Percentiles rank a stretch among this genome's conserved stretches.
Evolutionary conservation across 1,139 yeast species (phyloP).

Genomic region (Debaryomyces udenii): DNA sequence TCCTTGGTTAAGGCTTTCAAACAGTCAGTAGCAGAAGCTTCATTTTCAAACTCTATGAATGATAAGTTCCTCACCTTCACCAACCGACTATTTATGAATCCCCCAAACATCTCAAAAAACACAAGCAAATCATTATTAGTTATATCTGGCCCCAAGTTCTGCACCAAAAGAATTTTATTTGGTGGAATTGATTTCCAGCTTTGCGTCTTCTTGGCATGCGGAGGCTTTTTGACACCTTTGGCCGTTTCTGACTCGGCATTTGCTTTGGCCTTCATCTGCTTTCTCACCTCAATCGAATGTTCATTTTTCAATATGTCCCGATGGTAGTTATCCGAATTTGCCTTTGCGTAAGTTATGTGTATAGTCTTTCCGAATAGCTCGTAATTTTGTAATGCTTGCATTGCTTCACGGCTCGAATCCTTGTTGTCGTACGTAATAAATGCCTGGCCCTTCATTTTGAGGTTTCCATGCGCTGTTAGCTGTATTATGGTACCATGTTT

Average conservation of each 20-base stretch:
- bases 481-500: conserved; percentile 55
- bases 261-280: conserved; percentile 13
- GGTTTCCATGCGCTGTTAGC: conserved; percentile 61
- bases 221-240: conserved; percentile 18
- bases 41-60: conserved; percentile 74
- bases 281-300: conserved; percentile 19
- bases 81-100: conserved; percentile 66
- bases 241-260: conserved; percentile 16
- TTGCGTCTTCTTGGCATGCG: conserved; percentile 17
- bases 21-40: conserved; percentile 33
- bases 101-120: conserved; percentile 52
- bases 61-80: conserved; percentile 73
- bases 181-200: conserved; percentile 57
- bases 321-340: conserved; percentile 48
- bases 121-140: conserved; percentile 44
- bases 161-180: conserved; percentile 69
- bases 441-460: conserved; percentile 82
- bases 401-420: conserved; percentile 53
- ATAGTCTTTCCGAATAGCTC: conserved; percentile 59
- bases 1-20: conserved; percentile 18
- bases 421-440: conserved; percentile 63
- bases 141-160: conserved; percentile 46
- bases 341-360: conserved; percentile 43
- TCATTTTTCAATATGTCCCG: conserved; percentile 17
- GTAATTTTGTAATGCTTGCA: conserved; percentile 43